A percentile compares a stretch with the other conserved stretches of the same genome.
These are phyloP conservation scores for Thalia dealbata DNA, from an alignment of 176 grass and related monocot species.

Conservation along the genomic window DNA sequence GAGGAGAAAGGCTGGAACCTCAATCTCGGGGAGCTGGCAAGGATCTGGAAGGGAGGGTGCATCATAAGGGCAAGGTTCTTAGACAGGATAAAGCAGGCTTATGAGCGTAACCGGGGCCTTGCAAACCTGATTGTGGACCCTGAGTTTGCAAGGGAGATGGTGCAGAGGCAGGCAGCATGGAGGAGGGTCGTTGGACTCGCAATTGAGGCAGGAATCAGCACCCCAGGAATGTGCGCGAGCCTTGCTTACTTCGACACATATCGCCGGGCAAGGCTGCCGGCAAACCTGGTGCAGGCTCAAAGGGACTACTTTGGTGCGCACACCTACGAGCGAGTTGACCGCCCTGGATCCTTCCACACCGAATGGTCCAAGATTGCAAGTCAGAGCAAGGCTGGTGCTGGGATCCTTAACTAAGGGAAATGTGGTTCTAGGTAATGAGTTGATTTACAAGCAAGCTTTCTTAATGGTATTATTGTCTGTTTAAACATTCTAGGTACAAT, in stretches of 20 bases:
- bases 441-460: conserved; percentile 16
- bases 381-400: conserved; percentile 29
- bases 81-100: conserved; percentile 84
- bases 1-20: conserved; percentile 77
- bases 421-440: conserved; percentile 4
- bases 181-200: conserved; percentile 78
- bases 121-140: conserved; percentile 93
- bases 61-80: conserved; percentile 87
- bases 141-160: conserved; percentile 92
- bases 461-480: conserved; percentile 34
- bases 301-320: conserved; percentile 92
- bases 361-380: conserved; percentile 77
- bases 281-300: conserved; percentile 92
- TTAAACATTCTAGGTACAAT: conserved; percentile 28
- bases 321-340: conserved; percentile 81
- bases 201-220: conserved; percentile 73
- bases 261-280: conserved; percentile 61
- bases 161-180: conserved; percentile 80
- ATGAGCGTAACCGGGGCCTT: conserved; percentile 57
- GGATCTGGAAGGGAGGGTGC: conserved; percentile 95
- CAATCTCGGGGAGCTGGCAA: conserved; percentile 67
- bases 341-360: conserved; percentile 70
- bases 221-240: conserved; percentile 84
- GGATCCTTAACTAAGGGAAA: conserved; percentile 25
- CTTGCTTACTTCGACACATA: conserved; percentile 90